Evolutionary conservation across 2,329 filamentous ascomycete species (phyloP).

Genomic region (Leptosphaerulina australis): DNA sequence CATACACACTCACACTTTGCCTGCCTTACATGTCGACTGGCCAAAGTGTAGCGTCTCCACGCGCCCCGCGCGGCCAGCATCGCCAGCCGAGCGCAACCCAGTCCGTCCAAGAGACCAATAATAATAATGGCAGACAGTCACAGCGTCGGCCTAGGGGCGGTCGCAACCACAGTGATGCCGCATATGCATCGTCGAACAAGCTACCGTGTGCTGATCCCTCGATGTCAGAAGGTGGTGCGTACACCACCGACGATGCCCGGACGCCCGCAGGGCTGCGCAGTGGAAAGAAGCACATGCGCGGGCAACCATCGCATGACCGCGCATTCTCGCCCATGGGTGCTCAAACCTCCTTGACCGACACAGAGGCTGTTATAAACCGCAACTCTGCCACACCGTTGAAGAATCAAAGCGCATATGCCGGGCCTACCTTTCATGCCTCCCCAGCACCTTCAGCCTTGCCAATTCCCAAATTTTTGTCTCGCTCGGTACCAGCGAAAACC

Average conservation of each 20-base stretch:
- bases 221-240: conserved; percentile 32
- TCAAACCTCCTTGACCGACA: conserved; percentile 36
- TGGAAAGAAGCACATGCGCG: conserved; percentile 40
- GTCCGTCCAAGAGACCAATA: conserved; percentile 26
- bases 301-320: conserved; percentile 39
- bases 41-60: conserved; percentile 43
- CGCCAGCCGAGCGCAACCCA: conserved; percentile 40
- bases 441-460: conserved; percentile 89
- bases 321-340: conserved; percentile 29
- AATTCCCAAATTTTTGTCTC: conserved; percentile 85
- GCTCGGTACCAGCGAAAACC: conserved; percentile 67
- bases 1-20: background rate
- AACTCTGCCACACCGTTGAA: conserved; percentile 42
- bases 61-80: conserved; percentile 39
- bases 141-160: conserved; percentile 42
- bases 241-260: conserved; percentile 40
- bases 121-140: conserved; percentile 34
- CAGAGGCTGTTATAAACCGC: conserved; percentile 29
- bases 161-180: conserved; percentile 35
- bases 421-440: conserved; percentile 92
- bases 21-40: conserved; percentile 42
- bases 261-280: conserved; percentile 31
- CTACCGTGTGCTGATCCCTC: conserved; percentile 20
- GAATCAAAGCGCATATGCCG: conserved; percentile 73
- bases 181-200: conserved; percentile 24